Conservation (phyloP, 2,329 filamentous ascomycete species). For the Ceratocystis variospora region DNA sequence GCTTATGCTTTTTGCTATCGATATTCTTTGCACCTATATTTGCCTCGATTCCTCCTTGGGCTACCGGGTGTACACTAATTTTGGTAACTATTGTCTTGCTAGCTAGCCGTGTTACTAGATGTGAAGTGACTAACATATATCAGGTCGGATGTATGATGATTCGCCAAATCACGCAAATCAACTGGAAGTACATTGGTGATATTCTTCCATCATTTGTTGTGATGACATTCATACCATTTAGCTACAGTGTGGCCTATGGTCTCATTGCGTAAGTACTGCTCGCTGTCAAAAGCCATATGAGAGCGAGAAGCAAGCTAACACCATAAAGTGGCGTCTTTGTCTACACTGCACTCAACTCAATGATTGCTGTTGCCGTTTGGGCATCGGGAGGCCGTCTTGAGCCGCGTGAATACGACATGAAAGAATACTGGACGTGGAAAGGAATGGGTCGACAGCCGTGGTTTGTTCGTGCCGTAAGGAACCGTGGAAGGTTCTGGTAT, state of each 20-base stretch:
- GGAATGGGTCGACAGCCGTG: constrained; percentile 35
- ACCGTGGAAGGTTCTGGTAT: constrained; percentile 15
- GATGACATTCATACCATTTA: constrained; percentile 62
- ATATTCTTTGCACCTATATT: constrained; percentile 87
- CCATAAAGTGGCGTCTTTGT: constrained; percentile 38
- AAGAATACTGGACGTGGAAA: constrained; percentile 44
- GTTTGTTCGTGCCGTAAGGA: constrained; percentile 30
- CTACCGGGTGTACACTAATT: constrained; percentile 61
- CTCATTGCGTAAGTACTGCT: constrained; percentile 47
- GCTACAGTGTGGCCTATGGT: constrained; percentile 65
- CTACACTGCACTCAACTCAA: constrained; percentile 36
- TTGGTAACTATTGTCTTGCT: constrained; percentile 34
- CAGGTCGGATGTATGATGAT: constrained; percentile 67
- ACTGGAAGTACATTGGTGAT: constrained; percentile 65
- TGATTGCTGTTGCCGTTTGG: constrained; percentile 34
- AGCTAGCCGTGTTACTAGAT: neutral
- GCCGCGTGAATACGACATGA: constrained; percentile 40
- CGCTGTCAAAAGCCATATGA: neutral
- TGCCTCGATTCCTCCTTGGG: constrained; percentile 78
- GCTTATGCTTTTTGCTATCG: constrained; percentile 72
- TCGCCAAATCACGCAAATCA: constrained; percentile 58
- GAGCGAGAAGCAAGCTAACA: neutral
- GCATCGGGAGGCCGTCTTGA: constrained; percentile 32
- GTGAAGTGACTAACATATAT: neutral
- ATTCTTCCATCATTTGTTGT: constrained; percentile 64